Evolutionary conservation across 2,329 filamentous ascomycete species (phyloP).

Genomic region (Aspergillus niger): DNA sequence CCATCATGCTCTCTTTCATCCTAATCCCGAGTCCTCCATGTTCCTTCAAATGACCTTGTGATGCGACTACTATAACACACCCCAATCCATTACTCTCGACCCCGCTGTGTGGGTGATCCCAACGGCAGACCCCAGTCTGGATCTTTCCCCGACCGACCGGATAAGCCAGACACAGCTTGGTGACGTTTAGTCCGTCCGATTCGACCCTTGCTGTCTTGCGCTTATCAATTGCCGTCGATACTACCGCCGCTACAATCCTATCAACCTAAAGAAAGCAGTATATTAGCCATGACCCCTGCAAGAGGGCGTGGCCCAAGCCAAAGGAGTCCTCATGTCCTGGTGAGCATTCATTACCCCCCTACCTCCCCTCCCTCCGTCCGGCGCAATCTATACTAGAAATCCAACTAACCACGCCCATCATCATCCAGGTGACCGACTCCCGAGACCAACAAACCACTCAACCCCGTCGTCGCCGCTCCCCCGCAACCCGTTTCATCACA

Average conservation of each 20-base stretch:
- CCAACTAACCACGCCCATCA: neutral
- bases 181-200: neutral
- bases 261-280: neutral
- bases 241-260: neutral
- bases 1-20: neutral
- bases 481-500: slow-evolving; percentile 71
- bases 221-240: neutral
- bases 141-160: neutral
- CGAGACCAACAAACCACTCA: slow-evolving; percentile 40
- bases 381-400: neutral
- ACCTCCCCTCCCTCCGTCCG: slow-evolving; percentile 3
- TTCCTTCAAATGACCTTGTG: neutral
- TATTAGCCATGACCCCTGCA: slow-evolving; percentile 28
- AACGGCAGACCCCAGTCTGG: neutral
- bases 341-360: slow-evolving; percentile 24
- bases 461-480: slow-evolving; percentile 34
- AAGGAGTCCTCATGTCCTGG: slow-evolving; percentile 49
- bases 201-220: neutral
- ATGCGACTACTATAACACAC: neutral
- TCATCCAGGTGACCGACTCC: slow-evolving; percentile 46
- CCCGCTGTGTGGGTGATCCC: neutral
- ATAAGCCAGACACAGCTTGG: neutral
- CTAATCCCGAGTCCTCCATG: neutral
- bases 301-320: slow-evolving; percentile 39
- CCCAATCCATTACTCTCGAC: neutral